Conservation (phyloP, 2,329 filamentous ascomycete genomes). For the Arthrobotrys megalospora region DNA sequence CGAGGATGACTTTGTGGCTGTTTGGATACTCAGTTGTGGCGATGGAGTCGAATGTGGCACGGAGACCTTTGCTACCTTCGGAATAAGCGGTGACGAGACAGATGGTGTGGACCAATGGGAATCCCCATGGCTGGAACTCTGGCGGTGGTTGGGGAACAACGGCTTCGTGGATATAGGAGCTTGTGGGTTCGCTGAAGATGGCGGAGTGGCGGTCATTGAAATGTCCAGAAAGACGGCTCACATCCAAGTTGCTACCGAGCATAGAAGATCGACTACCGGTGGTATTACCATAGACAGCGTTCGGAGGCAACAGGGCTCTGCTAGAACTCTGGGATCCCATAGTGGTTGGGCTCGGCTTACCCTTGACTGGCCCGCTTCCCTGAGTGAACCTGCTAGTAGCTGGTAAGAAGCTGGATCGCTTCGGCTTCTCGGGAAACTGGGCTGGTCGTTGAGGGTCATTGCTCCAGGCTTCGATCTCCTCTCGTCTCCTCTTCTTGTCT, state of each 20-base stretch:
- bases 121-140: slow-evolving; percentile 98
- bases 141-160: slow-evolving; percentile 96
- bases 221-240: slow-evolving; percentile 68
- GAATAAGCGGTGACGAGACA: slow-evolving; percentile 98
- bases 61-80: slow-evolving; percentile 91
- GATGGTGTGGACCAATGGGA: slow-evolving; percentile 91
- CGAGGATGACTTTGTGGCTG: slow-evolving; percentile 96
- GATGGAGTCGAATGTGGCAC: slow-evolving; percentile 94
- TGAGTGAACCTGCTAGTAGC: slow-evolving; percentile 90
- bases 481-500: slow-evolving; percentile 85
- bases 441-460: slow-evolving; percentile 96
- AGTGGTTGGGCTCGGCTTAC: slow-evolving; percentile 79
- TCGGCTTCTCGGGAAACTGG: slow-evolving; percentile 76
- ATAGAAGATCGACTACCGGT: slow-evolving; percentile 74
- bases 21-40: slow-evolving; percentile 99
- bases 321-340: slow-evolving; percentile 92
- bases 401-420: slow-evolving; percentile 89
- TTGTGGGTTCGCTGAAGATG: slow-evolving; percentile 58
- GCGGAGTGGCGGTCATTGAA: slow-evolving; percentile 59
- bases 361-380: slow-evolving; percentile 73
- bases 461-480: slow-evolving; percentile 97
- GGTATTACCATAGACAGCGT: slow-evolving; percentile 77
- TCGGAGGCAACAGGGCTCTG: slow-evolving; percentile 79
- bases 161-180: slow-evolving; percentile 83
- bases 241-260: slow-evolving; percentile 65